Evolutionary conservation across 2,329 filamentous ascomycete genomes (phyloP).

Genomic region (Nannizzia gypsea): DNA sequence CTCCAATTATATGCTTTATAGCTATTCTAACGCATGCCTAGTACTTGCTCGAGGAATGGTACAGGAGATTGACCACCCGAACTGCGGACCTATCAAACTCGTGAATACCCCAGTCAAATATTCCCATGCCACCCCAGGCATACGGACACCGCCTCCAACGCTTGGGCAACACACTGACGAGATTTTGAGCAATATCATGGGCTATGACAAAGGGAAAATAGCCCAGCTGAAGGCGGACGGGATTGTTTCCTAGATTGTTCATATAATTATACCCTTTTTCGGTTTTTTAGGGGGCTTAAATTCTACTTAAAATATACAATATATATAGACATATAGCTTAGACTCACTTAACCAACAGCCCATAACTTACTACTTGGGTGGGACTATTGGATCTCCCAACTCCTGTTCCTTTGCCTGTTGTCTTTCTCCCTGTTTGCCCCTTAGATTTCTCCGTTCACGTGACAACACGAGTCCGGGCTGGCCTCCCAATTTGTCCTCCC

Average conservation of each 20-base stretch:
- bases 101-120: conserved; percentile 94
- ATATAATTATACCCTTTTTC: neutral
- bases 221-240: conserved; percentile 52
- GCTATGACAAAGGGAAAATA: conserved; percentile 49
- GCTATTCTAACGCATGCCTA: conserved; percentile 19
- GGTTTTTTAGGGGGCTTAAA: neutral
- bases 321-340: neutral
- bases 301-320: neutral
- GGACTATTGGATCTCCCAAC: neutral
- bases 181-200: conserved; percentile 54
- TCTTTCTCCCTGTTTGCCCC: neutral
- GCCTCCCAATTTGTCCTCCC: neutral
- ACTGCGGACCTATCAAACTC: conserved; percentile 75
- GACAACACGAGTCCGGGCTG: neutral
- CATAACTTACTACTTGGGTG: neutral
- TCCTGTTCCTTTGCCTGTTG: neutral
- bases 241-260: conserved; percentile 43
- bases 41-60: conserved; percentile 75
- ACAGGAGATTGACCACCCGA: conserved; percentile 67
- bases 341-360: neutral
- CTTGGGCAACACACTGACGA: conserved; percentile 81
- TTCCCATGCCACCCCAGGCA: conserved; percentile 64
- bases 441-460: conserved; percentile 2
- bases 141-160: conserved; percentile 68
- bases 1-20: neutral